Conservation (phyloP, 306 rosid species). For the Castanospermum australe region DNA sequence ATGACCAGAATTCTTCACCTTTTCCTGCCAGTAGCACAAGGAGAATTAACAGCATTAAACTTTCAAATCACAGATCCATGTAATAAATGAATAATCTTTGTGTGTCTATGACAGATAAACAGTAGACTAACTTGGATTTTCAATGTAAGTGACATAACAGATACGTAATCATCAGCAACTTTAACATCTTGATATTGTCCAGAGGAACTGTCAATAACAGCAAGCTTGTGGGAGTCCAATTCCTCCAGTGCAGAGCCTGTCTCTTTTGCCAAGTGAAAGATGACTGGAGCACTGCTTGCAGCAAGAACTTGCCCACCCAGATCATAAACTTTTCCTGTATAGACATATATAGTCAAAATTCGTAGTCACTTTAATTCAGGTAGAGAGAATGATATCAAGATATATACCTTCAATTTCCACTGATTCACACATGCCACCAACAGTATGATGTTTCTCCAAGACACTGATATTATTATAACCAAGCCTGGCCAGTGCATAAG, state of each 20-base stretch:
- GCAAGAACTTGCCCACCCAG: conserved; percentile 96
- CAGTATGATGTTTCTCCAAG: conserved; percentile 71
- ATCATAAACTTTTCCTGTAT: conserved; percentile 77
- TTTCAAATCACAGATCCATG: not conserved
- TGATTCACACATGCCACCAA: conserved; percentile 98
- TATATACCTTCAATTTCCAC: conserved; percentile 73
- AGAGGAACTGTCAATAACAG: conserved; percentile 62
- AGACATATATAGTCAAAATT: conserved; percentile 1
- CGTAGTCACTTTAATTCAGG: not conserved
- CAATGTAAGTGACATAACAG: conserved; percentile 78
- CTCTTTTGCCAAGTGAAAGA: conserved; percentile 88
- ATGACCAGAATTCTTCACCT: conserved; percentile 60
- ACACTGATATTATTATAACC: conserved; percentile 72
- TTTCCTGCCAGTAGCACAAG: conserved; percentile 59
- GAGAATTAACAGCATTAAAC: conserved; percentile 5
- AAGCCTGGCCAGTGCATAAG: conserved; percentile 81
- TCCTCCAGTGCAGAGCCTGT: conserved; percentile 70
- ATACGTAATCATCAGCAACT: conserved; percentile 87
- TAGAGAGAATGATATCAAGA: not conserved
- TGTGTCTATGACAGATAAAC: not conserved
- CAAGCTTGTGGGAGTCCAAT: conserved; percentile 95
- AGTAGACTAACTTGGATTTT: conserved; percentile 67
- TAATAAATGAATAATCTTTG: not conserved
- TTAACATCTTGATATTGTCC: conserved; percentile 69
- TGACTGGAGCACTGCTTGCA: conserved; percentile 86